These are phyloP conservation scores for Marasmius oreades DNA, from an alignment of 1,284 basidiomycete genomes.

Conservation along the genomic window DNA sequence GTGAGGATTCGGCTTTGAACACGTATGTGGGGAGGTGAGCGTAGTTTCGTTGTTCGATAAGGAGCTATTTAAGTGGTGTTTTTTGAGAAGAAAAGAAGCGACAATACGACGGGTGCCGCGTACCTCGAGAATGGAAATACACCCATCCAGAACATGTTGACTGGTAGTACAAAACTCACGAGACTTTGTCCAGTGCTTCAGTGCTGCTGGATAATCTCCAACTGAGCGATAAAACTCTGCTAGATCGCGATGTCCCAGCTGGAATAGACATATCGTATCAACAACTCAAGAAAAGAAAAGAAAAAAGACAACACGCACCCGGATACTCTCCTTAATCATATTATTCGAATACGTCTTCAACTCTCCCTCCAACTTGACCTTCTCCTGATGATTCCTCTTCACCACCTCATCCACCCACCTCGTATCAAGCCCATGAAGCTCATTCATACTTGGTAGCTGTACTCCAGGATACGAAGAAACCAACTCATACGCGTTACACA, in stretches of 20 bases:
- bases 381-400: constrained; percentile 60
- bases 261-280: constrained; percentile 13
- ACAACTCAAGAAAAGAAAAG: not conserved
- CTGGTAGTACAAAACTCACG: constrained; percentile 85
- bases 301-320: constrained; percentile 48
- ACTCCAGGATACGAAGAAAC: constrained; percentile 36
- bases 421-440: constrained; percentile 47
- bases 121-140: constrained; percentile 76
- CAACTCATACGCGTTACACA: constrained; percentile 57
- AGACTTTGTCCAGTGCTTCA: constrained; percentile 80
- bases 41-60: constrained; percentile 82
- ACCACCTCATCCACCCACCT: constrained; percentile 66
- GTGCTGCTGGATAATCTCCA: constrained; percentile 66
- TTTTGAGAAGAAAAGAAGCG: not conserved
- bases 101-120: constrained; percentile 11
- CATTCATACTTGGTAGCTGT: constrained; percentile 41
- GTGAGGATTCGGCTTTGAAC: constrained; percentile 86
- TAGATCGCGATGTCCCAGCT: constrained; percentile 86
- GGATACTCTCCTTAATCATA: constrained; percentile 92
- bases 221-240: constrained; percentile 69
- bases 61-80: constrained; percentile 42
- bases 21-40: constrained; percentile 82
- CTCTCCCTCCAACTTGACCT: constrained; percentile 79
- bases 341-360: constrained; percentile 88
- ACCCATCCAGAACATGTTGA: constrained; percentile 85